phyloP scores from a whole-genome alignment of 306 rosid species.

The Inga oerstediana region DNA sequence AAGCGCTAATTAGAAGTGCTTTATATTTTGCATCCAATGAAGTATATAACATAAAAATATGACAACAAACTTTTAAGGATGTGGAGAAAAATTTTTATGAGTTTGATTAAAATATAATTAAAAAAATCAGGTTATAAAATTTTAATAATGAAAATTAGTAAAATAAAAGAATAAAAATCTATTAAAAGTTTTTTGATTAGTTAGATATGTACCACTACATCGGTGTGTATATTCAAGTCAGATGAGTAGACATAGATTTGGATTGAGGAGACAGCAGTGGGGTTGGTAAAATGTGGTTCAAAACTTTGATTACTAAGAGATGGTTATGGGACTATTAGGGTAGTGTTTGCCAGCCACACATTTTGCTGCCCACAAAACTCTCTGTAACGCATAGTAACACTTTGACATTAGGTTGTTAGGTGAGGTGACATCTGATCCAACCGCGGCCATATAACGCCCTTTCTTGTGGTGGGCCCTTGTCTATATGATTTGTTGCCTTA shows the following conservation, averaged over 20 bases:
- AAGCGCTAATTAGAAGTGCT: background rate
- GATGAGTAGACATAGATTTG: background rate
- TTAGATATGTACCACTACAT: background rate
- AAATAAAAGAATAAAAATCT: no score
- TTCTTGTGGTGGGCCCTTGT: conserved; percentile 30
- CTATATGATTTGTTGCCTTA: conserved; percentile 20
- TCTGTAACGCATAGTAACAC: conserved; percentile 31
- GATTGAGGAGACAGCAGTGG: background rate
- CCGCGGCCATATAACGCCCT: conserved; percentile 37
- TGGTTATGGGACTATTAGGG: conserved; percentile 23
- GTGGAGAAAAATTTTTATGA: no score
- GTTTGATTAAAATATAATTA: no score
- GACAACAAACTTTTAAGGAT: background rate
- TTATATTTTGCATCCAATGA: no score
- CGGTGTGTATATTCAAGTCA: background rate
- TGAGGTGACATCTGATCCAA: conserved; percentile 58
- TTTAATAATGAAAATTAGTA: no score
- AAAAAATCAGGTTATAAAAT: no score
- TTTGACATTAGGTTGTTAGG: conserved; percentile 36
- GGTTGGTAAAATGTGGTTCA: conserved; percentile 29
- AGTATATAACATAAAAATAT: background rate
- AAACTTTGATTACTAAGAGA: conserved; percentile 23
- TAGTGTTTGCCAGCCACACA: conserved; percentile 22
- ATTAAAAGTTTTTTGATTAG: background rate
- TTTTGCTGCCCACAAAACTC: conserved; percentile 49